Evolutionary conservation across 2,329 filamentous ascomycete genomes (phyloP).

Genomic region (Trichoderma pleuroti): DNA sequence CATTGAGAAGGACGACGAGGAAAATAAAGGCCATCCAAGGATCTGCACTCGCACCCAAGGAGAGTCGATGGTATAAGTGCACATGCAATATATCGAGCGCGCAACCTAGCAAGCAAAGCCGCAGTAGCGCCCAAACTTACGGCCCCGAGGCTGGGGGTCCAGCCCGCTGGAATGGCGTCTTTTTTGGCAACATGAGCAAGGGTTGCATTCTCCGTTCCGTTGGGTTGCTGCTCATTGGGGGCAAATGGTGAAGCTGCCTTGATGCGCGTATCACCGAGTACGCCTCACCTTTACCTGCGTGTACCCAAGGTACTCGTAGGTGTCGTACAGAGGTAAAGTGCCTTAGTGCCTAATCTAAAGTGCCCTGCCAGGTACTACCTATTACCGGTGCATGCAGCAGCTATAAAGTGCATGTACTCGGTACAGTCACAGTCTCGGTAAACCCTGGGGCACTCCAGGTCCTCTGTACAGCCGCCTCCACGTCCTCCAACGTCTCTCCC

Average conservation of each 20-base stretch:
- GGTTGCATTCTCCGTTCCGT: neutral
- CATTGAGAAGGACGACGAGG: neutral
- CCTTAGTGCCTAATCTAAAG: too few relatives aligned
- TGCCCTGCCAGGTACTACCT: neutral
- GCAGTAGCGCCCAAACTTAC: neutral
- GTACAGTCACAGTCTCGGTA: neutral
- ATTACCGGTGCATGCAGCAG: neutral
- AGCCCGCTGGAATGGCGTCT: neutral
- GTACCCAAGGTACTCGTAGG: neutral
- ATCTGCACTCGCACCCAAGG: neutral
- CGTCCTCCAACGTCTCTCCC: neutral
- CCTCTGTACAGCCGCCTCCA: neutral
- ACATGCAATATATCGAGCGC: neutral
- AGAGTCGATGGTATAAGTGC: neutral
- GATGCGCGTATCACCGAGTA: neutral
- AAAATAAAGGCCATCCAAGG: neutral
- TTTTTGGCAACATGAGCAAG: neutral
- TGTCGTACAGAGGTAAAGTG: neutral
- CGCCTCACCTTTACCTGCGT: neutral
- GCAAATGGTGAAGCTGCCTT: neutral
- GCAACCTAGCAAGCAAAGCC: neutral
- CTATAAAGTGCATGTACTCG: neutral
- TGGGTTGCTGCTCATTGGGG: neutral
- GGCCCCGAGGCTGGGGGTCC: neutral
- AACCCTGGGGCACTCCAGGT: neutral